Evolutionary conservation across 2,329 filamentous ascomycete genomes (phyloP).

Genomic region (Seiridium cupressi): DNA sequence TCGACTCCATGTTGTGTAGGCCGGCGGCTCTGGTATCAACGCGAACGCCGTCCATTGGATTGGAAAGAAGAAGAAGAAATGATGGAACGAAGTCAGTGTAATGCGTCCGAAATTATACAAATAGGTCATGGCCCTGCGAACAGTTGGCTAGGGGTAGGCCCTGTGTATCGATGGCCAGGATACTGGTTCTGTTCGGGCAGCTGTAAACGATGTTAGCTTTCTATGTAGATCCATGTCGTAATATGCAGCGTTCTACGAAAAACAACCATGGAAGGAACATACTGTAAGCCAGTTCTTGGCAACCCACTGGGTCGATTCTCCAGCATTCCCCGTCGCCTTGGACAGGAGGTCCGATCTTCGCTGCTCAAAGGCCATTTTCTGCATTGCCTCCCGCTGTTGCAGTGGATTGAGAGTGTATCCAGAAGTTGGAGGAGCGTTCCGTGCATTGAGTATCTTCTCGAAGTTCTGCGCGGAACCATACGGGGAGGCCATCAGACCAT

Average conservation of each 20-base stretch:
- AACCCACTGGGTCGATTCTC: conserved; percentile 33
- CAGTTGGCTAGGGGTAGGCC: not conserved
- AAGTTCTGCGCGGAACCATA: conserved; percentile 41
- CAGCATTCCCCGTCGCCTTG: conserved; percentile 35
- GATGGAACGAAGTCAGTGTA: too few species aligned
- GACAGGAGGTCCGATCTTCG: conserved; percentile 40
- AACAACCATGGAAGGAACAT: conserved; percentile 19
- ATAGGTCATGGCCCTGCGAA: not conserved
- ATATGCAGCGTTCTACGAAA: not conserved
- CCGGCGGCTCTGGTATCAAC: not conserved
- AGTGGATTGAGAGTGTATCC: conserved; percentile 41
- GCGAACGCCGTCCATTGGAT: not conserved
- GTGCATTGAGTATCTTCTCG: conserved; percentile 42
- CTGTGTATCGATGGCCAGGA: not conserved
- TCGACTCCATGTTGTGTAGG: not conserved
- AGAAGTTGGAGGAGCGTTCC: conserved; percentile 29
- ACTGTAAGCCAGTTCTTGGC: conserved; percentile 36
- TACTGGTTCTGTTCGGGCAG: conserved; percentile 3
- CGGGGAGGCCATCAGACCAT: conserved; percentile 46
- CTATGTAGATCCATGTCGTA: too few species aligned
- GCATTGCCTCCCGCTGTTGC: conserved; percentile 46
- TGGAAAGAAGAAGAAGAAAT: too few species aligned
- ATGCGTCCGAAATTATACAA: too few species aligned
- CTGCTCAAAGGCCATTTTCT: conserved; percentile 41
- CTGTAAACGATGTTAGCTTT: not conserved